Evolutionary conservation across 2,329 filamentous ascomycete species (phyloP).

Genomic region (Aureobasidium pullulans): DNA sequence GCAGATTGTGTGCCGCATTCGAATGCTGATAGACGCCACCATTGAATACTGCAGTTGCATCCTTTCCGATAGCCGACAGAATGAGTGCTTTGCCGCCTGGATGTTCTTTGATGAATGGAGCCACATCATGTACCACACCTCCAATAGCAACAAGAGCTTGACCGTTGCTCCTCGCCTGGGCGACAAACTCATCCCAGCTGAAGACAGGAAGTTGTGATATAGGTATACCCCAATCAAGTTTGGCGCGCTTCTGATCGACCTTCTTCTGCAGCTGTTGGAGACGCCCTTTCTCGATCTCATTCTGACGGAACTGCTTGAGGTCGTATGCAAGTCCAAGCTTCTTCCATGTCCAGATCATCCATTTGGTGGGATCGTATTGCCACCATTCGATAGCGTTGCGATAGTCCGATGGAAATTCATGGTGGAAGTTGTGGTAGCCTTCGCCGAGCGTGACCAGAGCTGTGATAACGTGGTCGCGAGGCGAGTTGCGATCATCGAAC

Average conservation of each 20-base stretch:
- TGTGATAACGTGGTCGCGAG: constrained; percentile 80
- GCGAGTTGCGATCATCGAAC: constrained; percentile 87
- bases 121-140: constrained; percentile 63
- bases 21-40: constrained; percentile 84
- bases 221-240: constrained; percentile 78
- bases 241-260: constrained; percentile 75
- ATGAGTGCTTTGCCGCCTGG: constrained; percentile 88
- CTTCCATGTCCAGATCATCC: constrained; percentile 80
- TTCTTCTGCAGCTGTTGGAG: constrained; percentile 88
- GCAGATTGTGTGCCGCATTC: constrained; percentile 81
- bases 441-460: constrained; percentile 79
- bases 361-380: constrained; percentile 90
- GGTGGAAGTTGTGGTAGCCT: constrained; percentile 93
- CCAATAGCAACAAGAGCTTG: constrained; percentile 76
- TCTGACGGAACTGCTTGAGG: constrained; percentile 82
- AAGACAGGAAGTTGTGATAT: constrained; percentile 79
- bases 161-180: constrained; percentile 68
- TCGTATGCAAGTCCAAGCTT: constrained; percentile 75
- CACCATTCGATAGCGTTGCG: constrained; percentile 86
- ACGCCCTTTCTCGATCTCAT: constrained; percentile 88
- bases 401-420: constrained; percentile 90
- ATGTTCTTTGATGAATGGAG: constrained; percentile 79
- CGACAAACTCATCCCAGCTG: constrained; percentile 78
- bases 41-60: constrained; percentile 86
- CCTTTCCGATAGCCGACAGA: constrained; percentile 73